Evolutionary conservation across 1,284 basidiomycete genomes (phyloP).

Genomic region (Afroboletus lepidellus): DNA sequence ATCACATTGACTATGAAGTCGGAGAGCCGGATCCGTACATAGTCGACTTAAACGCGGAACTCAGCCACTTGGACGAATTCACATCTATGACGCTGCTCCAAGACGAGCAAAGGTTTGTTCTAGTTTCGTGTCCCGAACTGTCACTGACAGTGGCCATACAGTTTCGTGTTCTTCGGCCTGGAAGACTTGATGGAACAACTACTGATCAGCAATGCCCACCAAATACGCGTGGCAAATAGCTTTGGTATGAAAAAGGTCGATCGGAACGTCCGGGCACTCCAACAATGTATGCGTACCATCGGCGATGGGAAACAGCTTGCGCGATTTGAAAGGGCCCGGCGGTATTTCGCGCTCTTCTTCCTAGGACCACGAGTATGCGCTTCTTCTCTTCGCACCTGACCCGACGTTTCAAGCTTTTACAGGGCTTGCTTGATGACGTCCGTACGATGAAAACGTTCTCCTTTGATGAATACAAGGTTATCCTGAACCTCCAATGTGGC

Average conservation of each 20-base stretch:
- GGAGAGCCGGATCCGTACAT: slow-evolving; percentile 90
- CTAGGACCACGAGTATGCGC: slow-evolving; percentile 67
- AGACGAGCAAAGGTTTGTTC: slow-evolving; percentile 63
- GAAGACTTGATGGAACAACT: slow-evolving; percentile 85
- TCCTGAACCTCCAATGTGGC: slow-evolving; percentile 86
- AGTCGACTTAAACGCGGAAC: slow-evolving; percentile 82
- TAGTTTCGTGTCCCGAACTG: slow-evolving; percentile 4
- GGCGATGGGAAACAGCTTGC: slow-evolving; percentile 58
- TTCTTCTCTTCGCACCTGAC: neutral
- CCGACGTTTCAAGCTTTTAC: neutral
- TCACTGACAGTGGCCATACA: slow-evolving; percentile 29
- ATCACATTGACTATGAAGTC: slow-evolving; percentile 77
- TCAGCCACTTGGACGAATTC: slow-evolving; percentile 77
- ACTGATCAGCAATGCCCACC: slow-evolving; percentile 73
- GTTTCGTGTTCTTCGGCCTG: slow-evolving; percentile 87
- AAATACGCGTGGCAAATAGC: slow-evolving; percentile 70
- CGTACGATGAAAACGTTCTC: slow-evolving; percentile 64
- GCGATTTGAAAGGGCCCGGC: slow-evolving; percentile 74
- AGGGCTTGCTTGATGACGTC: slow-evolving; percentile 77
- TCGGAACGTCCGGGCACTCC: slow-evolving; percentile 88
- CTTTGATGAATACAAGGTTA: slow-evolving; percentile 89
- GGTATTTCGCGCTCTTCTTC: slow-evolving; percentile 81
- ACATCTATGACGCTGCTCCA: slow-evolving; percentile 60
- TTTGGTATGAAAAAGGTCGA: slow-evolving; percentile 87
- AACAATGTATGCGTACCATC: slow-evolving; percentile 88